Base-by-base conservation (phyloP, 2,329 filamentous ascomycete genomes). In the Coniochaeta pulveracea region DNA sequence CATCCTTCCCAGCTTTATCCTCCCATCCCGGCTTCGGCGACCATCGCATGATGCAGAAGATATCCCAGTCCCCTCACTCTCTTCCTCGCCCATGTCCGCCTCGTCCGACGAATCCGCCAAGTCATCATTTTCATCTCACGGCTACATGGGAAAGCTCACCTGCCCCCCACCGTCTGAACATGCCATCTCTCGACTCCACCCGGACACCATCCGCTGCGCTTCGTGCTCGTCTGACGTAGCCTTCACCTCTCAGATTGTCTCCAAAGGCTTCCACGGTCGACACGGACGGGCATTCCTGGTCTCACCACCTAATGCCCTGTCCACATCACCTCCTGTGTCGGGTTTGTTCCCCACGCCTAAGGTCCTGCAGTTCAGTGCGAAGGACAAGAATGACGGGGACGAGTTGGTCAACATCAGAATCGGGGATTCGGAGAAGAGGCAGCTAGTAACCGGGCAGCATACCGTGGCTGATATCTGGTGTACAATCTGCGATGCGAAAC, bases 201-300 rank as follows among this genome's bases (percentile, higher is more conserved):
- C 71, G 5, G 63, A 72, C 46, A 74, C 69, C 2, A 55, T 80
- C 32, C 65, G 72, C 41, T 80, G 76, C 54, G 57, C 60, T 21
- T 59, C 54, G 32, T 80, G 76, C 57, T 61, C 70, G 10, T 58
- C 66, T 35, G 72, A 80, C 50, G 50, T 80, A n/a, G 75, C 72
- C 12, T 72, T 73, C 46, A 50, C 61, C 11, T 63, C 66, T 10
- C 74, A 79, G 49, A 70, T 80, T 38, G 64, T 80, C 24, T 73
- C 66, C 40, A 79, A 79, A 49, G 70, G 72, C 41, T 81, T 80
- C 55, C 76, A 69, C 0, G 76, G 76, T 12, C 72, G 74, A 14
- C 67, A 78, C 50, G 76, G 76, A 5, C 66, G 74, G 16, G 76
- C 75, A 10, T 76, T 69, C 47, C 64, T 81, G 31, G 69, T 80